Evolutionary conservation across 257 asterid genomes (phyloP), one percentile per base, ranked within the genome.

Genomic region (Fraxinus anomala): DNA sequence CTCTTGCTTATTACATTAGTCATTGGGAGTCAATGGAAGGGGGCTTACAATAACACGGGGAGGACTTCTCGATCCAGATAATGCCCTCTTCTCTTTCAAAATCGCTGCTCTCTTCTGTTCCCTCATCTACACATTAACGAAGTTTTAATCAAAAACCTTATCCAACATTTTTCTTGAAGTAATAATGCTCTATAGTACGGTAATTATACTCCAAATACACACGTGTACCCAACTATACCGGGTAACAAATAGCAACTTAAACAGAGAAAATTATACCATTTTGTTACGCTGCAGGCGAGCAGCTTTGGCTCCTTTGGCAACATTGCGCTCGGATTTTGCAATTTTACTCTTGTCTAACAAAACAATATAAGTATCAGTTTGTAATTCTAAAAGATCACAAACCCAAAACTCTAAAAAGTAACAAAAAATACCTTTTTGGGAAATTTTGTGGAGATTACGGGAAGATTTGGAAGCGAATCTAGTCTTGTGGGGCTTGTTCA

Each of bases 381-480:
- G 54, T 56, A 67, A 6, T 2, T 66, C 44, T 6, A 26, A 37
- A 36, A 28, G 33, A 61, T 56, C n/a, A n/a, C 40, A 68, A 34
- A 36, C 79, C 39, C 49, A 54, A 19, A 61, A 70, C 65, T 65
- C 17, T 17, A 61, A 63, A 4, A 6, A 70, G 1, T 30, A 16
- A 19, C 1, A 9, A 28, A 65, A 66, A 75, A 17, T 9, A 95
- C 99, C 98, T 89, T 89, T 81, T 0, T 88, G 67, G 37, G 99
- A 86, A 16, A 89, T 51, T 86, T 89, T 96, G 89, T 96, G 99
- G 76, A 84, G 85, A 72, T 96, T 93, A 75, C 97, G 95, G 37
- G 97, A 86, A 5, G 98, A 92, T 82, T 96, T 96, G 47, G 97
- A 90, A 79, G 98, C 92, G 31, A 89, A 92, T 40, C 97, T 88